Evolutionary conservation across 2,329 filamentous ascomycete species (phyloP), one percentile per base, ranked within the genome.

Genomic region (Trichocomaceae sp.): DNA sequence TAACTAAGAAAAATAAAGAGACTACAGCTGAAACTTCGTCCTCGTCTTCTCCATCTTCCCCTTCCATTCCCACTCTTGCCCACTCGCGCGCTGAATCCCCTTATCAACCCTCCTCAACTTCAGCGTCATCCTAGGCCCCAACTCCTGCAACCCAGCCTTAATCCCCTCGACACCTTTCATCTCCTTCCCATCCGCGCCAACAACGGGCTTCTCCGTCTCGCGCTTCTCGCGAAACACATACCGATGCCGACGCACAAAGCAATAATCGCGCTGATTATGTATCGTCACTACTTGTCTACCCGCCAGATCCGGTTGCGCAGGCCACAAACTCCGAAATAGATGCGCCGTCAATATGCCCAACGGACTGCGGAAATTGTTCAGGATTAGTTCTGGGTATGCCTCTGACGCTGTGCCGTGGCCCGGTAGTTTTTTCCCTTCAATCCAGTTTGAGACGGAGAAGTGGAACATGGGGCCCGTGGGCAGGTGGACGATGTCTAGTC

Each of bases 61-160:
- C 75, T 95, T 95, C 93, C 93, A 99, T 69, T 96, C 83, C 92
- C 93, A 97, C 67, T 95, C 88, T 62, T 90, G 82, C 37, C 90
- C 89, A 71, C 83, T 85, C 47, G 72, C 86, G 76, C 71, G 83
- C 77, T 77, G 88, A 61, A 99, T 87, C 0, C 91, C 92, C 73
- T 90, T 91, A 69, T 97, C 92, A 44, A 97, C 85, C 64, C 93
- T 83, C 62, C 91, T 83, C 65, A 99, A 74, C 77, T 97, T 97
- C 60, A 97, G 73, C 2, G 88, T 92, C 75, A 93, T 79, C 64
- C 85, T 78, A 7, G 90, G 91, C 0, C 92, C 92, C 22, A 96
- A 74, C 73, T 97, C 93, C 72, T 97, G 93, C 65, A 97, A 73
- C 5, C 92, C 92, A 1, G 90, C 87, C 33, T 88, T 82, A 57